phyloP scores from a whole-genome alignment of 192 early-diverging fungal genomes.

The Entomortierella parvispora region DNA sequence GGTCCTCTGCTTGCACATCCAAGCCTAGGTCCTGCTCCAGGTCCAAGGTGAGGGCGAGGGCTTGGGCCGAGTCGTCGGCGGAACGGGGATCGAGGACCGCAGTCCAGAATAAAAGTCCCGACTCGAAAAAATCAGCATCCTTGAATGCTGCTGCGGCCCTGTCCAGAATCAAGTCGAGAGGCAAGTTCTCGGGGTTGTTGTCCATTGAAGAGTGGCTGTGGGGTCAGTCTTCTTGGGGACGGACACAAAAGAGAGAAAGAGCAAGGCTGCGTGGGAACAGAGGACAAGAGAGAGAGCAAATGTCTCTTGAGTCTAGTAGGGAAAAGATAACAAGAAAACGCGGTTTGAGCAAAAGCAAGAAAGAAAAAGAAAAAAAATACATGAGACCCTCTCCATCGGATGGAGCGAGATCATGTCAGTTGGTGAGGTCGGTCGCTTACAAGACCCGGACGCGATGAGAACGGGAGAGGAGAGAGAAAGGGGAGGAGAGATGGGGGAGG shows the following conservation, averaged over 20 bases:
- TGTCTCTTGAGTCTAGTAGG: too few relatives aligned
- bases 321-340: too few relatives aligned
- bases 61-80: slow-evolving; percentile 1
- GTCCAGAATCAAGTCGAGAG: slow-evolving; percentile 31
- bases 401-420: too few relatives aligned
- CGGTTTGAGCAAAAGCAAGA: too few relatives aligned
- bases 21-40: slow-evolving; percentile 43
- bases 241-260: neutral
- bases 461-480: neutral
- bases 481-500: neutral
- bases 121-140: slow-evolving; percentile 50
- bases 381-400: too few relatives aligned
- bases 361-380: too few relatives aligned
- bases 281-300: too few relatives aligned
- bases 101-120: slow-evolving; percentile 41
- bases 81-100: slow-evolving; percentile 3
- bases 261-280: neutral
- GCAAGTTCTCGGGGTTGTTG: neutral
- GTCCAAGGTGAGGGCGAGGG: slow-evolving; percentile 16
- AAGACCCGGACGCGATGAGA: too few relatives aligned
- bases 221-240: neutral
- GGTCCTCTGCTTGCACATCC: slow-evolving; percentile 38
- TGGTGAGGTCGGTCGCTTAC: too few relatives aligned
- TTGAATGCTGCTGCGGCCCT: slow-evolving; percentile 48
- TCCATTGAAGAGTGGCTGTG: neutral